Evolutionary conservation across 306 rosid species (phyloP), one percentile per base, ranked within the genome.

Genomic region (Alnus rubra): DNA sequence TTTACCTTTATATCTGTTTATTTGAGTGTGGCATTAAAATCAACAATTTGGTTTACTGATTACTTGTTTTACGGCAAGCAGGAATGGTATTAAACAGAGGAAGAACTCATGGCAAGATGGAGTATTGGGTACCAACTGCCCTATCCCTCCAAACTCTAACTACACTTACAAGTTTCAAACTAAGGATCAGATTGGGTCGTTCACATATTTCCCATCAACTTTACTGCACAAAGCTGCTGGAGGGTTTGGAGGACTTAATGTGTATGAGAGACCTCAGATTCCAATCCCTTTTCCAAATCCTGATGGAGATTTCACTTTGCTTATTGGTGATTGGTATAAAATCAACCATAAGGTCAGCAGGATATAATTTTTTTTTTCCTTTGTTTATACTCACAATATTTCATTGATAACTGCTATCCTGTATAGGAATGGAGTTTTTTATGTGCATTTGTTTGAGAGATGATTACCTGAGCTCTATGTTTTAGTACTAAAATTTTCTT

Each of bases 81-180:
- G 99, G 99, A 93, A 95, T 48, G 99, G 98, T 13, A 90, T 95
- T 65, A 95, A 95, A 39, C 99, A 95, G 84, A 91, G 98, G 88
- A 93, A 95, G 74, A 95, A 95, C 85, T 95, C 99, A 65, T 95
- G 99, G 99, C 99, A 95, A 88, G 99, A 95, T 79, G 99, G 99
- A 59, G 97, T 95, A 33, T 76, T 90, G 79, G 99, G 99, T 80
- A 95, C 98, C 54, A 95, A 95, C 65, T 95, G 99, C 75, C 91
- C 99, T 63, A 88, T 95, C 76, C 97, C 94, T 59, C 89, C 98
- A 50, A 95, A 91, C 92, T 82, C 97, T 74, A 95, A 95, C 79
- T 95, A 84, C 83, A 93, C 98, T 35, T 95, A 95, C 87, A 87
- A 83, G 78, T 90, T 95, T 80, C 98, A 95, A 81, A 14, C 94